Conservation (phyloP, 345 rosid species). For the Eucalyptus decipiens region DNA sequence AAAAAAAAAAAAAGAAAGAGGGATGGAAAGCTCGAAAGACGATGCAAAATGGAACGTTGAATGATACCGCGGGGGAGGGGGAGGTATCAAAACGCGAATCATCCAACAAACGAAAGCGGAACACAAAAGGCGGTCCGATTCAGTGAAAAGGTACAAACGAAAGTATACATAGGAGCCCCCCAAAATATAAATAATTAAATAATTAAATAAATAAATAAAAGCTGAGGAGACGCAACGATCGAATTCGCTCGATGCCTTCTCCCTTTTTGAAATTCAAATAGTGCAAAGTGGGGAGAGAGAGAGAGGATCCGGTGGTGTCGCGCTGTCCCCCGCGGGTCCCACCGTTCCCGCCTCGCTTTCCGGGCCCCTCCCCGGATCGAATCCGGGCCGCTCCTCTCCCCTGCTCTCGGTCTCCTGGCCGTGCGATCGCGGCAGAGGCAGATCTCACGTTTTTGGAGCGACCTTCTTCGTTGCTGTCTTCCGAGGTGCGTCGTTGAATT, state of each 20-base stretch:
- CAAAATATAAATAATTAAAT: rapidly evolving
- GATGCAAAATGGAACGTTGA: background rate
- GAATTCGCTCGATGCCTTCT: background rate
- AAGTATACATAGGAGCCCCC: background rate
- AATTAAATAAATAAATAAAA: background rate
- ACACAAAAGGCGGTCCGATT: background rate
- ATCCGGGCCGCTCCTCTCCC: background rate
- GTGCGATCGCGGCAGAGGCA: background rate
- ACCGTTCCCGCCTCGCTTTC: background rate
- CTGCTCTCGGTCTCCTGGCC: background rate
- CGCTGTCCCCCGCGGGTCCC: background rate
- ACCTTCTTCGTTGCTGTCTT: background rate
- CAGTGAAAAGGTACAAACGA: background rate
- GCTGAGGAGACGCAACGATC: background rate
- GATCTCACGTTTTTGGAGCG: background rate
- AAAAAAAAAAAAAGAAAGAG: rapidly evolving
- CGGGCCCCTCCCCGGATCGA: background rate
- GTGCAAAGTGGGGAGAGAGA: background rate
- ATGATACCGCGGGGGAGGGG: background rate
- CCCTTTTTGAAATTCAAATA: background rate
- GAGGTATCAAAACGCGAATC: background rate
- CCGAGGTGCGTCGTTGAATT: background rate
- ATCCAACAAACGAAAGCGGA: background rate
- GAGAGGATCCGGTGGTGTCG: background rate
- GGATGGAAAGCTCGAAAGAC: background rate